These are phyloP conservation scores for Trichoderma parareesei DNA, from an alignment of 495 filamentous ascomycete species.

Conservation along the genomic window DNA sequence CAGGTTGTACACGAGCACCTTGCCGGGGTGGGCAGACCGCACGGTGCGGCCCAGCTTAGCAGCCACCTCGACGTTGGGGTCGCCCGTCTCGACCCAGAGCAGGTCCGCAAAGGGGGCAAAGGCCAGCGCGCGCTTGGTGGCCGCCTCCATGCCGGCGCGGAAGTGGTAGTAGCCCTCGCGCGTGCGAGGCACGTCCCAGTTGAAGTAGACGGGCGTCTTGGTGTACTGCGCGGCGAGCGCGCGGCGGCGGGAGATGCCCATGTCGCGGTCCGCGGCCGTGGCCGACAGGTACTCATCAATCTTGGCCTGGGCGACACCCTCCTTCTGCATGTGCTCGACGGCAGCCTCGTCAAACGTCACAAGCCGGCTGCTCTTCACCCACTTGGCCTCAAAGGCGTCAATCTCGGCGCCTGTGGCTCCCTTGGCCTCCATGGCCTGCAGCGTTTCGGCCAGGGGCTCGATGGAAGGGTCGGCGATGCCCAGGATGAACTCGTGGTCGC, in stretches of 20 bases:
- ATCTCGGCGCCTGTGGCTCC: constrained; percentile 75
- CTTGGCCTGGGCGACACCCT: constrained; percentile 49
- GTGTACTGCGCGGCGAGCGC: constrained; percentile 57
- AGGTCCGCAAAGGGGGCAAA: constrained; percentile 92
- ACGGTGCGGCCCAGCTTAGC: constrained; percentile 68
- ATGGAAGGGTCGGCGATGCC: constrained; percentile 64
- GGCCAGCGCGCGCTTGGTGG: constrained; percentile 84
- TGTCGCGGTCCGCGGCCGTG: constrained; percentile 54
- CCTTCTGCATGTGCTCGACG: constrained; percentile 57
- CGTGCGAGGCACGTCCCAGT: constrained; percentile 87
- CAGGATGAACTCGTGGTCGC: constrained; percentile 94
- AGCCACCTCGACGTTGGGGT: constrained; percentile 72
- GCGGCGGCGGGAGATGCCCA: constrained; percentile 69
- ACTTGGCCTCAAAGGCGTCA: constrained; percentile 75
- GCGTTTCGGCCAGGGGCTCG: constrained; percentile 73
- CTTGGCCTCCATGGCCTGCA: constrained; percentile 80
- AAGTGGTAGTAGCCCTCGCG: constrained; percentile 97
- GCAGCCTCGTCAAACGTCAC: constrained; percentile 91
- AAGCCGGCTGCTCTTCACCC: constrained; percentile 81
- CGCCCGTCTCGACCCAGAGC: constrained; percentile 93
- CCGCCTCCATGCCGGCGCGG: constrained; percentile 74
- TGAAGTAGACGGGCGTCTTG: constrained; percentile 60
- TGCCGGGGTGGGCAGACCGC: constrained; percentile 54
- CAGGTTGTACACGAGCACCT: constrained; percentile 93
- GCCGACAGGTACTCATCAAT: constrained; percentile 57